Conservation (phyloP, 768 basidiomycete species). For the Agaricus blazei region DNA sequence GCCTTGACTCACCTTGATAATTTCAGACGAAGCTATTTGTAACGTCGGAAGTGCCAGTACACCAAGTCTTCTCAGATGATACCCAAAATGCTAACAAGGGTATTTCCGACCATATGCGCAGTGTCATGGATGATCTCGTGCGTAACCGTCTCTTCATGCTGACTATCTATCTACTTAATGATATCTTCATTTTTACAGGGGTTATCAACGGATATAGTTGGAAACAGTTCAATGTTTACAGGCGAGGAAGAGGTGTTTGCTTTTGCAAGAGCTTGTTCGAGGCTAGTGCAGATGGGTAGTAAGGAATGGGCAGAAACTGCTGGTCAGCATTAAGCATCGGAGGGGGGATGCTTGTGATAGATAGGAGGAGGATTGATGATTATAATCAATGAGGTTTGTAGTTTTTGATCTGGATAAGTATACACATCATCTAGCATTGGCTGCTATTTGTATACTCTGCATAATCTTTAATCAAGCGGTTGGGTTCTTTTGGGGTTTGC, state of each 20-base stretch:
- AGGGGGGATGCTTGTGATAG: background rate
- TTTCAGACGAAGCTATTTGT: conserved; percentile 82
- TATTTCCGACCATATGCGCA: conserved; percentile 83
- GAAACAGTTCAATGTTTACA: conserved; percentile 84
- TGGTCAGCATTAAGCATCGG: conserved; percentile 20
- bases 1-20: conserved; percentile 1
- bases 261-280: conserved; percentile 88
- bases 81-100: conserved; percentile 27
- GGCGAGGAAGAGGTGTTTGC: conserved; percentile 98
- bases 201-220: conserved; percentile 68
- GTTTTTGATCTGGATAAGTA: background rate
- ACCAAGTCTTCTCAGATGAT: conserved; percentile 84
- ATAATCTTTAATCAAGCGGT: too few relatives aligned
- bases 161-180: conserved; percentile 2
- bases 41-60: conserved; percentile 89
- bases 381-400: background rate
- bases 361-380: background rate
- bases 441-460: too few relatives aligned
- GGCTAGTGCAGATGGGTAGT: conserved; percentile 87
- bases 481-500: too few relatives aligned
- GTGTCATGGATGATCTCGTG: conserved; percentile 95
- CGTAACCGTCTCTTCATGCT: conserved; percentile 11
- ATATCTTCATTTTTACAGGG: conserved; percentile 44
- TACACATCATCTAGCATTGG: too few relatives aligned
- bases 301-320: conserved; percentile 72